Conservation (phyloP, 1,284 basidiomycete species). For the Tremellales sp. region DNA sequence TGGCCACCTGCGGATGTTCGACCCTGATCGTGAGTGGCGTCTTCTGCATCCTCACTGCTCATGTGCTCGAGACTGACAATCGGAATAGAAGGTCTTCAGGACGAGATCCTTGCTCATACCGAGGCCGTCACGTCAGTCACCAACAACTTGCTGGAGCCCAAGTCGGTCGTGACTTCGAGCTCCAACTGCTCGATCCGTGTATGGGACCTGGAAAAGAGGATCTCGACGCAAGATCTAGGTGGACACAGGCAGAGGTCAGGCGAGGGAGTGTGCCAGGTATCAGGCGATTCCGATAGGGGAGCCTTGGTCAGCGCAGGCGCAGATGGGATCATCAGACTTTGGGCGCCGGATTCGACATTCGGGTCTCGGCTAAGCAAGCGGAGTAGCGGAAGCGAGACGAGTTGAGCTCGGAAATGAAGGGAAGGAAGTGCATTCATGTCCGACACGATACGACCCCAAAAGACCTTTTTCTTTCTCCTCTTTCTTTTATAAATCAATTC, state of each 20-base stretch:
- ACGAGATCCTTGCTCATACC: constrained; percentile 85
- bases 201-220: constrained; percentile 71
- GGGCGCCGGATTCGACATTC: too few relatives aligned
- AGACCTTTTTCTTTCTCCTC: too few relatives aligned
- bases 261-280: constrained; percentile 71
- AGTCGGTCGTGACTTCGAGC: constrained; percentile 77
- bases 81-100: constrained; percentile 70
- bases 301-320: constrained; percentile 90
- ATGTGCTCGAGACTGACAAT: neutral
- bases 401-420: too few relatives aligned
- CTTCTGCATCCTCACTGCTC: constrained; percentile 2
- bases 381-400: too few relatives aligned
- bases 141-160: constrained; percentile 67
- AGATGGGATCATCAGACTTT: constrained; percentile 90
- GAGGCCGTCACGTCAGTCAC: constrained; percentile 87
- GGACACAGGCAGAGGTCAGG: constrained; percentile 77
- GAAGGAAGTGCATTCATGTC: too few relatives aligned
- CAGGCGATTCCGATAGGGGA: constrained; percentile 61
- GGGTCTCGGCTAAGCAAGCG: too few relatives aligned
- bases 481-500: too few relatives aligned
- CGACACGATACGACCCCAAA: too few relatives aligned
- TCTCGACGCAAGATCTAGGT: constrained; percentile 84
- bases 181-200: constrained; percentile 92
- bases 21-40: constrained; percentile 66
- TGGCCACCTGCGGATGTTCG: constrained; percentile 85